phyloP scores from a whole-genome alignment of 2,329 filamentous ascomycete species.

The Arthroderma sp. region DNA sequence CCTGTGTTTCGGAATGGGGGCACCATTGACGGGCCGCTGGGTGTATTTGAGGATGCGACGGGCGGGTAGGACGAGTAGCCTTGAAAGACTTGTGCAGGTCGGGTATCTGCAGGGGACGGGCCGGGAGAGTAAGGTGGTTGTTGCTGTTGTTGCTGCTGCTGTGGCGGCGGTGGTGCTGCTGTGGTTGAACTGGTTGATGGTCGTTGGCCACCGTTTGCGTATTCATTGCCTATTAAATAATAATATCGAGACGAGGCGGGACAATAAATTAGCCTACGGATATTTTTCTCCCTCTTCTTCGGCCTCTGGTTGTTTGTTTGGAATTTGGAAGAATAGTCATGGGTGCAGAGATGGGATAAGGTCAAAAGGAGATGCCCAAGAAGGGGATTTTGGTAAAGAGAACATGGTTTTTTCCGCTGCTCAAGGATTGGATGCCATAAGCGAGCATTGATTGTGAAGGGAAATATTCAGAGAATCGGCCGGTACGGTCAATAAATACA shows the following conservation, averaged over 20 bases:
- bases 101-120: conserved; percentile 50
- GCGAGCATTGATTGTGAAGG: no score
- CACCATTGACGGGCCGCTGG: conserved; percentile 47
- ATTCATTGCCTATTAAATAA: conserved; percentile 26
- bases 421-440: no score
- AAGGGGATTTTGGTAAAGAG: no score
- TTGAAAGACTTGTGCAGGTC: conserved; percentile 61
- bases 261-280: conserved; percentile 30
- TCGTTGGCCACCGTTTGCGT: conserved; percentile 40
- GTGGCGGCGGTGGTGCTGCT: not conserved
- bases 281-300: conserved; percentile 10
- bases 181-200: conserved; percentile 47
- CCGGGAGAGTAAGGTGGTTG: conserved; percentile 22
- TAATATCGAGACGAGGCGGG: conserved; percentile 7
- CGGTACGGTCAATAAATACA: conserved; percentile 9
- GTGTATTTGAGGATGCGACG: conserved; percentile 13
- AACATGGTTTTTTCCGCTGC: no score
- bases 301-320: not conserved
- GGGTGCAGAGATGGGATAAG: no score
- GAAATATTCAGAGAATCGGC: conserved; percentile 4
- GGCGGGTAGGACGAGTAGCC: conserved; percentile 55
- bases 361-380: no score
- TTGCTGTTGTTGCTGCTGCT: no score
- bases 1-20: conserved; percentile 47
- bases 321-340: not conserved